These are phyloP conservation scores for Sporormia fimetaria DNA, from an alignment of 495 filamentous ascomycete species.

Conservation along the genomic window DNA sequence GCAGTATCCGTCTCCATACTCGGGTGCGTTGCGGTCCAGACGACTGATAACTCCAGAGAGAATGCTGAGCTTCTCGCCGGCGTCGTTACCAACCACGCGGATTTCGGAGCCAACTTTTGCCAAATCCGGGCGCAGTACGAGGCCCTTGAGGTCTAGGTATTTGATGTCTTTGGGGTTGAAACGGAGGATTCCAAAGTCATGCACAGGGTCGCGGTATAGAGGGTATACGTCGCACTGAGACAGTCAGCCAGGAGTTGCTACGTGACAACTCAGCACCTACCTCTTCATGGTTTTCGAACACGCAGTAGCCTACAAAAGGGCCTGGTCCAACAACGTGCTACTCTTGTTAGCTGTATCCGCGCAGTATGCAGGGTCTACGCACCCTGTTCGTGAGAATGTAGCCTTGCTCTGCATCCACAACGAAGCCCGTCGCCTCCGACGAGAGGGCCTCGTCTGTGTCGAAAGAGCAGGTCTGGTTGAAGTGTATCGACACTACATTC, in stretches of 20 bases:
- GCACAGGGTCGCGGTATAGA: conserved; percentile 96
- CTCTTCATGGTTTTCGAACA: conserved; percentile 97
- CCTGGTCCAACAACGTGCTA: conserved; percentile 93
- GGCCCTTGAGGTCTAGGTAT: conserved; percentile 77
- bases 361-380: not conserved
- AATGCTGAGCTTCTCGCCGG: conserved; percentile 96
- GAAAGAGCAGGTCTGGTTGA: conserved; percentile 97
- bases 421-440: conserved; percentile 93
- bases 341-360: not conserved
- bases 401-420: conserved; percentile 90
- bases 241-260: conserved; percentile 2
- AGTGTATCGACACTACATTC: conserved; percentile 93
- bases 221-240: conserved; percentile 80
- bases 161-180: conserved; percentile 94
- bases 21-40: conserved; percentile 89
- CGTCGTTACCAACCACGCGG: conserved; percentile 95
- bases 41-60: conserved; percentile 94
- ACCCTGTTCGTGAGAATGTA: conserved; percentile 38
- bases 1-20: conserved; percentile 96
- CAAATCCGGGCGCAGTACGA: conserved; percentile 76
- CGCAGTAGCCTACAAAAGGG: conserved; percentile 93
- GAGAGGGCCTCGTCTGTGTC: conserved; percentile 89
- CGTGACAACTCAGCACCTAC: conserved; percentile 2
- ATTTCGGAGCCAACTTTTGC: conserved; percentile 76
- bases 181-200: conserved; percentile 94